Conservation (phyloP, 768 basidiomycete genomes). For the Solioccasus polychromus region DNA sequence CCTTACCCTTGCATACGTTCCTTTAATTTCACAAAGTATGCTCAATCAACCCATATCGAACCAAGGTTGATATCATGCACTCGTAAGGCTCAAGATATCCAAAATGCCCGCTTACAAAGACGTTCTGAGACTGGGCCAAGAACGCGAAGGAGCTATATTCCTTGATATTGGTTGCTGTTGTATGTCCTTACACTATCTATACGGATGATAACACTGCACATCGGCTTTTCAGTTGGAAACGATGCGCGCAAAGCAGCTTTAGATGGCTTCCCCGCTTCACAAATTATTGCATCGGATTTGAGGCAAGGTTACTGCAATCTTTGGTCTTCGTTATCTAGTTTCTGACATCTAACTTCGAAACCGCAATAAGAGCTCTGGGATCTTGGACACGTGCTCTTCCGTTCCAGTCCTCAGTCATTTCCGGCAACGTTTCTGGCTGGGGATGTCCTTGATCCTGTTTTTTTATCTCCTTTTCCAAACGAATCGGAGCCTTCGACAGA, state of each 20-base stretch:
- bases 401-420: slow-evolving; percentile 47
- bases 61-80: not conserved
- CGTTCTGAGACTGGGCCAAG: slow-evolving; percentile 35
- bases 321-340: not conserved
- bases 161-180: slow-evolving; percentile 47
- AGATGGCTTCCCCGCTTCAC: slow-evolving; percentile 40
- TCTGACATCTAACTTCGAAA: not conserved
- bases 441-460: slow-evolving; percentile 46
- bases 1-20: slow-evolving; percentile 24
- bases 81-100: slow-evolving; percentile 20
- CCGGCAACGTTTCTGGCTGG: slow-evolving; percentile 55
- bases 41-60: not conserved
- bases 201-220: not conserved
- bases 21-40: slow-evolving; percentile 19
- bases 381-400: slow-evolving; percentile 60
- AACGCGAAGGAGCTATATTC: slow-evolving; percentile 35
- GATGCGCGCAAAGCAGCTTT: slow-evolving; percentile 38
- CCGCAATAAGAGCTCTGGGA: slow-evolving; percentile 52
- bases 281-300: slow-evolving; percentile 40
- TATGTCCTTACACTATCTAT: slow-evolving; percentile 16
- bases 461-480: slow-evolving; percentile 34
- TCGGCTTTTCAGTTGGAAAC: slow-evolving; percentile 35
- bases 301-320: slow-evolving; percentile 27
- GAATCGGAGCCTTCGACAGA: slow-evolving; percentile 14
- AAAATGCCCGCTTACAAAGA: slow-evolving; percentile 19